Conservation (phyloP, 768 basidiomycete genomes). For the Trametes coccinea region DNA sequence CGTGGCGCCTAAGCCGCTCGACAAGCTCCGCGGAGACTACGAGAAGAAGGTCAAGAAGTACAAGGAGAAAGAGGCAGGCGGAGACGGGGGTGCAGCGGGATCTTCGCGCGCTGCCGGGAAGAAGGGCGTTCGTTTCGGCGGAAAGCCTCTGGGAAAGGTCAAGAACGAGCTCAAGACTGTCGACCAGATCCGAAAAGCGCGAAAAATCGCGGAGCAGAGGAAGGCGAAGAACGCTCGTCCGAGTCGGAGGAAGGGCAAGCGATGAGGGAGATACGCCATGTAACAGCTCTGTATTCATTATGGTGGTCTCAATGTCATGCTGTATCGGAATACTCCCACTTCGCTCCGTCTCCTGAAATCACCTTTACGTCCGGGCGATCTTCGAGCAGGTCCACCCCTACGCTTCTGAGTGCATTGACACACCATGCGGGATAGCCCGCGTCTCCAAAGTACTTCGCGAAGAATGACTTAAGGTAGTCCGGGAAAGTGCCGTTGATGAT, state of each 20-base stretch:
- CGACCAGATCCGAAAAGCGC: slow-evolving; percentile 82
- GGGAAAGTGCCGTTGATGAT: slow-evolving; percentile 81
- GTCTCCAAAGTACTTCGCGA: slow-evolving; percentile 73
- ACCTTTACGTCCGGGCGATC: slow-evolving; percentile 47
- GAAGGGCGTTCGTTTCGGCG: slow-evolving; percentile 50
- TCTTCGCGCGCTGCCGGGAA: slow-evolving; percentile 32
- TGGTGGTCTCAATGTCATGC: slow-evolving; percentile 2
- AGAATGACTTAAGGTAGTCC: slow-evolving; percentile 73
- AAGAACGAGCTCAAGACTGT: slow-evolving; percentile 84
- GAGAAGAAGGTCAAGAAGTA: slow-evolving; percentile 68
- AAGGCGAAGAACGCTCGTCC: slow-evolving; percentile 84
- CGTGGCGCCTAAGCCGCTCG: slow-evolving; percentile 68
- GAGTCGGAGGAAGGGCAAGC: slow-evolving; percentile 45
- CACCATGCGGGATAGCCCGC: slow-evolving; percentile 88
- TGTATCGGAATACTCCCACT: slow-evolving; percentile 76
- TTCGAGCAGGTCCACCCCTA: slow-evolving; percentile 80
- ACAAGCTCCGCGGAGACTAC: slow-evolving; percentile 70
- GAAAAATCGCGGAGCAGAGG: slow-evolving; percentile 63
- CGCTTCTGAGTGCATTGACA: slow-evolving; percentile 77
- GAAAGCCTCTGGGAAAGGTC: slow-evolving; percentile 62
- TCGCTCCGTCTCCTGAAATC: slow-evolving; percentile 62
- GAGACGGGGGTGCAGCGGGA: slow-evolving; percentile 24
- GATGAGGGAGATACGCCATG: slow-evolving; percentile 25
- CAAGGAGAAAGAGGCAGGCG: slow-evolving; percentile 40
- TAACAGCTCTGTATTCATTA: background rate